Percentiles rank a stretch among this genome's conserved stretches.
Conservation (phyloP, 2,329 filamentous ascomycete species). For the Claviceps africana region DNA sequence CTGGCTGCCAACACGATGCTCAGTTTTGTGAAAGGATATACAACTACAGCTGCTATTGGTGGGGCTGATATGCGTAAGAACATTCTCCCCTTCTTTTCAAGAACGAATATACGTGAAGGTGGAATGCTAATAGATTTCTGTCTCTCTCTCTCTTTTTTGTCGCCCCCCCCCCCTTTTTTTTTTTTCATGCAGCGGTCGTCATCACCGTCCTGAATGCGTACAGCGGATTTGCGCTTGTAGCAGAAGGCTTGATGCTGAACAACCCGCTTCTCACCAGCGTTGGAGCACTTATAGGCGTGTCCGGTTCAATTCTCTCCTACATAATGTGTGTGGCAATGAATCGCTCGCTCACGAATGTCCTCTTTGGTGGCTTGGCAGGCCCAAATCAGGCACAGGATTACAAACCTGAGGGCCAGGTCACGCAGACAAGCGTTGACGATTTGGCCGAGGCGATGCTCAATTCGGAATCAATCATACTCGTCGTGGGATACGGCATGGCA, state of each 20-base stretch:
- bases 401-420: slow-evolving; percentile 69
- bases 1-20: slow-evolving; percentile 62
- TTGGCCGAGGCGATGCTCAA: slow-evolving; percentile 61
- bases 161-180: no score
- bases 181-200: slow-evolving; percentile 44
- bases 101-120: neutral
- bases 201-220: slow-evolving; percentile 87
- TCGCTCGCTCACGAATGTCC: slow-evolving; percentile 70
- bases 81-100: neutral
- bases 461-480: slow-evolving; percentile 75
- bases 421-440: slow-evolving; percentile 66
- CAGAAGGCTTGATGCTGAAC: slow-evolving; percentile 83
- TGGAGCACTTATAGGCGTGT: slow-evolving; percentile 76
- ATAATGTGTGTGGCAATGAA: slow-evolving; percentile 89
- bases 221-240: slow-evolving; percentile 78
- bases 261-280: slow-evolving; percentile 76
- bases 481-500: slow-evolving; percentile 88
- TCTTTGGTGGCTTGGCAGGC: slow-evolving; percentile 60
- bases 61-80: slow-evolving; percentile 73
- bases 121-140: slow-evolving; percentile 5
- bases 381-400: slow-evolving; percentile 45
- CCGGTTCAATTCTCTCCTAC: slow-evolving; percentile 77
- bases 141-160: neutral
- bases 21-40: slow-evolving; percentile 76
- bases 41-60: slow-evolving; percentile 76